Evolutionary conservation across 1,139 yeast species (phyloP).

Genomic region (Saccharomyces hybrid): DNA sequence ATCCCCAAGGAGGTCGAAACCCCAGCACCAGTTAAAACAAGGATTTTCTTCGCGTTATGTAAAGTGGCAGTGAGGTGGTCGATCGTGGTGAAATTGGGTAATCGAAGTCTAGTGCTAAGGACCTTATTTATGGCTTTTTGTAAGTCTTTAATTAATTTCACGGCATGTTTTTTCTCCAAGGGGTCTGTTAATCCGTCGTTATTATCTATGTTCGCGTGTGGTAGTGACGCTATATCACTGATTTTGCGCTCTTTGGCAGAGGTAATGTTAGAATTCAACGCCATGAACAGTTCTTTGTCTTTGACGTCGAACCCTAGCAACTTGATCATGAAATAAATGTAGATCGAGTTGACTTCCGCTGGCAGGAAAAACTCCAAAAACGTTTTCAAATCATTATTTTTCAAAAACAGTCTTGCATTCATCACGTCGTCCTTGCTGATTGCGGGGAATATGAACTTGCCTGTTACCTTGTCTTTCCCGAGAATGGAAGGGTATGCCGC

Average conservation of each 20-base stretch:
- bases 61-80: slow-evolving; percentile 55
- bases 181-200: slow-evolving; percentile 30
- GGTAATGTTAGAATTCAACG: slow-evolving; percentile 25
- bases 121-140: slow-evolving; percentile 59
- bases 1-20: slow-evolving; percentile 88
- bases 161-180: slow-evolving; percentile 39
- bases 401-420: slow-evolving; percentile 51
- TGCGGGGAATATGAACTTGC: slow-evolving; percentile 31
- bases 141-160: slow-evolving; percentile 44
- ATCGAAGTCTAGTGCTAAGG: slow-evolving; percentile 44
- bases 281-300: slow-evolving; percentile 35
- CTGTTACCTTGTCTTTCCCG: slow-evolving; percentile 22
- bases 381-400: slow-evolving; percentile 50
- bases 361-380: slow-evolving; percentile 58
- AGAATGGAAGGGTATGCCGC: slow-evolving; percentile 21
- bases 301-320: slow-evolving; percentile 48
- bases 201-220: neutral
- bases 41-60: slow-evolving; percentile 48
- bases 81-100: slow-evolving; percentile 47
- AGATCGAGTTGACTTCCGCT: slow-evolving; percentile 47
- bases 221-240: neutral
- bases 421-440: slow-evolving; percentile 38
- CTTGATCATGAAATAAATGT: slow-evolving; percentile 43
- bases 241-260: neutral
- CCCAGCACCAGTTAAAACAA: slow-evolving; percentile 93